Evolutionary conservation across 371 early-diverging fungal genomes (phyloP).

Genomic region (Umbelopsis sp.): DNA sequence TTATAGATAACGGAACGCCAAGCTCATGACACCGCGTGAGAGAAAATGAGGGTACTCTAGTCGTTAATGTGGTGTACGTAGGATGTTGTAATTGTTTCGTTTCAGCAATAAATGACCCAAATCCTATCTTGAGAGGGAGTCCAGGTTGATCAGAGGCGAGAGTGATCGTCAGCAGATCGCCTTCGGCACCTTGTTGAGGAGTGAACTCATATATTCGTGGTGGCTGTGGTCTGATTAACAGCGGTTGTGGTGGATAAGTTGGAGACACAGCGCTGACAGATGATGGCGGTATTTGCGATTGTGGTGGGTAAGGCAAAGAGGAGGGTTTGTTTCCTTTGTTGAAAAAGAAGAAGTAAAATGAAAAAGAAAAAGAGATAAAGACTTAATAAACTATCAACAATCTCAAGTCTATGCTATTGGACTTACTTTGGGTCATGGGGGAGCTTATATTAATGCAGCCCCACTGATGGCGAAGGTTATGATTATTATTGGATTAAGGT

Average conservation of each 20-base stretch:
- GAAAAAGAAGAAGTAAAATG: not conserved
- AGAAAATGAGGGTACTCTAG: conserved; percentile 26
- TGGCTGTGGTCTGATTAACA: conserved; percentile 16
- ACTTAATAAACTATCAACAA: no score
- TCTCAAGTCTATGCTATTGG: no score
- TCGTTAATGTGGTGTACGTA: conserved; percentile 25
- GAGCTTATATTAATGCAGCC: not conserved
- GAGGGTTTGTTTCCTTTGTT: conserved; percentile 11
- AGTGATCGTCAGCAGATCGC: conserved; percentile 27
- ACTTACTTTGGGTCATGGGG: conserved; percentile 12
- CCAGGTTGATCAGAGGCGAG: conserved; percentile 21
- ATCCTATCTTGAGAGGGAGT: conserved; percentile 25
- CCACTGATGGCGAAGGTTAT: not conserved
- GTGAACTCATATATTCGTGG: conserved; percentile 28
- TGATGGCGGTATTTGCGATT: conserved; percentile 4
- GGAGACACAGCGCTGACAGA: not conserved
- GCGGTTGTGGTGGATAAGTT: not conserved
- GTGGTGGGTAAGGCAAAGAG: conserved; percentile 8
- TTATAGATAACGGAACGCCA: conserved; percentile 27
- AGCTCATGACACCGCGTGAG: conserved; percentile 25
- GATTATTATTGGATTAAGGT: not conserved
- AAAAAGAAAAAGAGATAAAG: not conserved
- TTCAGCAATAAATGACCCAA: conserved; percentile 28
- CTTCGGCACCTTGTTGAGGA: conserved; percentile 28
- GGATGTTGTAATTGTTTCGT: conserved; percentile 25